Evolutionary conservation across 352 stramenopile genomes (phyloP).

Genomic region (Phytophthora sojae): DNA sequence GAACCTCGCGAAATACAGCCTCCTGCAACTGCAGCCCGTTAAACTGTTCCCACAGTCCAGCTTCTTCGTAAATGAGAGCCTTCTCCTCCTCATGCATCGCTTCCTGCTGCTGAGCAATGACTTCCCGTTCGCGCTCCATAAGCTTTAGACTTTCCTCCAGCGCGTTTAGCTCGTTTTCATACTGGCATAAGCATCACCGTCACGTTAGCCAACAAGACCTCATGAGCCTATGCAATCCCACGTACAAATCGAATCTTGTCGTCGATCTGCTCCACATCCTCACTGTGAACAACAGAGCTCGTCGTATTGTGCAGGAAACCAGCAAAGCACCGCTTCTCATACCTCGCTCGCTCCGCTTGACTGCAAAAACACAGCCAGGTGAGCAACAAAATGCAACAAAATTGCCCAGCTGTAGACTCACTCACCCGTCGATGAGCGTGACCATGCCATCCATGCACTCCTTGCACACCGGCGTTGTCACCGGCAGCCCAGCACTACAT

Average conservation of each 20-base stretch:
- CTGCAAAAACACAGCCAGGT: constrained; percentile 25
- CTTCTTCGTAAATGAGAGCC: constrained; percentile 61
- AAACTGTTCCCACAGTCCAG: constrained; percentile 60
- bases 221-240: not conserved
- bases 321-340: constrained; percentile 75
- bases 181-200: constrained; percentile 41
- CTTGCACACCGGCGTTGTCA: constrained; percentile 75
- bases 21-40: constrained; percentile 64
- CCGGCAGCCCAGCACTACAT: constrained; percentile 57
- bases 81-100: constrained; percentile 58
- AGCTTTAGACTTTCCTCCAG: constrained; percentile 69
- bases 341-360: constrained; percentile 71
- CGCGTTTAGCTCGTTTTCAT: constrained; percentile 67
- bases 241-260: constrained; percentile 81
- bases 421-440: constrained; percentile 69
- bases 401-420: not conserved
- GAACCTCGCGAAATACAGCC: constrained; percentile 57
- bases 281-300: constrained; percentile 49
- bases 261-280: constrained; percentile 72
- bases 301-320: constrained; percentile 66
- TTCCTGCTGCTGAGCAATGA: constrained; percentile 58
- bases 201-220: not conserved
- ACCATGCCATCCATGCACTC: constrained; percentile 83
- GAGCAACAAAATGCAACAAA: not conserved
- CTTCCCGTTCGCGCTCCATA: constrained; percentile 75